Base-by-base conservation (phyloP, 352 stramenopile species). In the Phytophthora pluvialis region DNA sequence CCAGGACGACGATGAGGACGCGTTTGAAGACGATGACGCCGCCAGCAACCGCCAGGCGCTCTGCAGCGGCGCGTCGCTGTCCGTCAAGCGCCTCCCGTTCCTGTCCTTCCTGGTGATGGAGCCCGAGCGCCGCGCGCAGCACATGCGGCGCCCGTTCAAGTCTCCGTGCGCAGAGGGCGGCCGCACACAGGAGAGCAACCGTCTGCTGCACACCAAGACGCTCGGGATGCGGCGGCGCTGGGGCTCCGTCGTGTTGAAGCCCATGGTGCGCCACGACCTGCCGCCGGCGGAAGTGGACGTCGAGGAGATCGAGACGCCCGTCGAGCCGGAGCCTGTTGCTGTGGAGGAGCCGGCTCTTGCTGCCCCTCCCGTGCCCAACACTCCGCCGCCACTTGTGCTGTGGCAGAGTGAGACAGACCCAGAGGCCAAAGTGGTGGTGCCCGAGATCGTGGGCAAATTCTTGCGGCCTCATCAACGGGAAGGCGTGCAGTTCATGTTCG, bases 401-500 rank as follows among this genome's bases (percentile, higher is more conserved):
- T 96, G 88, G 88, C 72, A 89, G 33, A 89, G 82, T 48, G 70
- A 89, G 50, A 85, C 88, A 1, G 65, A 95, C 38, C 67, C 78
- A 3, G 62, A 86, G 5, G 39, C 84, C 18, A 80, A 86, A 35
- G 81, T 95, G 5, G 82, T 97, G 29, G 88, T 97, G 12, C 88
- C 91, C 8, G 84, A 93, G 26, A 91, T 98, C 25, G 81, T 99
- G 5, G 91, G 91, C 57, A 98, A 98, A 55, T 98, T 93, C 67
- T 68, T 99, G 33, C 90, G 97, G 21, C 96, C 96, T 43, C 97
- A 99, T 80, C 94, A 99, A 75, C 84, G 95, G 18, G 96, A 99
- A 73, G 97, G 96, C 32, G 96, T 99, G 45, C 80, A 97, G 72
- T 99, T 99, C 66, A 97, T 99, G 86, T 99, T 98, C 61, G 91